Percentiles rank a stretch among this genome's conserved stretches.
Conservation (phyloP, 1,284 basidiomycete species). For the Cerrena zonata region DNA sequence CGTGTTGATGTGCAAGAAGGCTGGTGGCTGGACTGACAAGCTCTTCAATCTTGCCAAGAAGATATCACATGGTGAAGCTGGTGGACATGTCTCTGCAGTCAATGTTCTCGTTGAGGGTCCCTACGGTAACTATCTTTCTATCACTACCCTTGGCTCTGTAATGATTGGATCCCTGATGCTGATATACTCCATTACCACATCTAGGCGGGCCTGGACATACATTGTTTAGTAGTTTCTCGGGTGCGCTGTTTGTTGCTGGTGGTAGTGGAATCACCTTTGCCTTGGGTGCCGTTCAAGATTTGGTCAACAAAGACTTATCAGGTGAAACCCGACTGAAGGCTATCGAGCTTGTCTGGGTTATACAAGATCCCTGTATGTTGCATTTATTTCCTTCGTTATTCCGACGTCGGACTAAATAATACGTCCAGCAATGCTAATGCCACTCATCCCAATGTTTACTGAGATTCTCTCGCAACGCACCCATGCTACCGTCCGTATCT, state of each 20-base stretch:
- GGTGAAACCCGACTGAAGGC: constrained; percentile 47
- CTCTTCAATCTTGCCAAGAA: constrained; percentile 50
- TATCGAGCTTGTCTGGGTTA: constrained; percentile 63
- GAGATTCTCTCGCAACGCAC: constrained; percentile 39
- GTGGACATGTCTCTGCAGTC: constrained; percentile 35
- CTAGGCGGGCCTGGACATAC: constrained; percentile 56
- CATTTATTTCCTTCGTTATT: background rate
- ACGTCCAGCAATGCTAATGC: constrained; percentile 38
- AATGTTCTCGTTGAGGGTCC: constrained; percentile 69
- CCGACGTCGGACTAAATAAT: background rate
- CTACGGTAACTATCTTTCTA: constrained; percentile 47
- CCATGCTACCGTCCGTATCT: constrained; percentile 37
- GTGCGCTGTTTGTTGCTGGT: constrained; percentile 60
- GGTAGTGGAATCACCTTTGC: constrained; percentile 72
- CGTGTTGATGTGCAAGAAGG: constrained; percentile 56
- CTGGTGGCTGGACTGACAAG: constrained; percentile 60
- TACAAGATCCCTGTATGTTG: constrained; percentile 48
- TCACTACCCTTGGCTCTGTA: background rate
- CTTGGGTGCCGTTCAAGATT: constrained; percentile 56
- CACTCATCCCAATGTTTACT: constrained; percentile 49
- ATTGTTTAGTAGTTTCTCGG: constrained; percentile 58
- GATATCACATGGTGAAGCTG: constrained; percentile 22
- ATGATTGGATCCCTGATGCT: background rate
- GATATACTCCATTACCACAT: background rate
- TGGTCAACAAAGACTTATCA: constrained; percentile 51